These are phyloP conservation scores for Phytopythium delawarense DNA, from an alignment of 352 stramenopile species.

Conservation along the genomic window DNA sequence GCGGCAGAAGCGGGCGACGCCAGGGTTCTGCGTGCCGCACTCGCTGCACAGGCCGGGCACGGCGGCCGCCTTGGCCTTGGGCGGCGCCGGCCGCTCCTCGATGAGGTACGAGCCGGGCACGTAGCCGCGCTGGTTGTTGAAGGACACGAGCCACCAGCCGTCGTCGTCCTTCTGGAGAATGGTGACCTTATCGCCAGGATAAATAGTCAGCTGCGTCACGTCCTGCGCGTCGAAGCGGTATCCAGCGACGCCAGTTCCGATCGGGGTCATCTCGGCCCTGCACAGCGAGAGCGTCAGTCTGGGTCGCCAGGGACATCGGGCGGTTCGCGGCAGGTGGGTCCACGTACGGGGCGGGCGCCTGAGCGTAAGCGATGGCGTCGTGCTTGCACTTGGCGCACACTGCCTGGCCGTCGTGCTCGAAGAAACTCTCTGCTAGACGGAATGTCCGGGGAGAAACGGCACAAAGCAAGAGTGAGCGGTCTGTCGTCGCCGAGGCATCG, in stretches of 20 bases:
- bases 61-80: slow-evolving; percentile 27
- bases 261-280: slow-evolving; percentile 46
- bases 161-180: slow-evolving; percentile 85
- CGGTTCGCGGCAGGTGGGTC: slow-evolving; percentile 5
- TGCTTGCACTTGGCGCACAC: slow-evolving; percentile 81
- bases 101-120: slow-evolving; percentile 82
- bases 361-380: slow-evolving; percentile 49
- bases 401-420: slow-evolving; percentile 70
- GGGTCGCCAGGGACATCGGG: not conserved
- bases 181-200: slow-evolving; percentile 65
- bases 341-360: slow-evolving; percentile 44
- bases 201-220: slow-evolving; percentile 81
- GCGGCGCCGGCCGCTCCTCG: slow-evolving; percentile 49
- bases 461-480: not conserved
- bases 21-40: slow-evolving; percentile 73
- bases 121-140: slow-evolving; percentile 66
- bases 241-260: slow-evolving; percentile 54
- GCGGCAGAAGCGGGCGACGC: slow-evolving; percentile 71
- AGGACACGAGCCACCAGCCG: slow-evolving; percentile 80
- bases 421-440: slow-evolving; percentile 72
- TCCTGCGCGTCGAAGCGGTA: slow-evolving; percentile 79
- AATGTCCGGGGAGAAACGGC: not conserved
- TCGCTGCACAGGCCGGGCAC: slow-evolving; percentile 59
- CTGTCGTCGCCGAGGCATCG: not conserved
- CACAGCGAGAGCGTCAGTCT: not conserved